phyloP scores from a whole-genome alignment of 148 eudicot genomes.

The Chenopodium berlandieri region DNA sequence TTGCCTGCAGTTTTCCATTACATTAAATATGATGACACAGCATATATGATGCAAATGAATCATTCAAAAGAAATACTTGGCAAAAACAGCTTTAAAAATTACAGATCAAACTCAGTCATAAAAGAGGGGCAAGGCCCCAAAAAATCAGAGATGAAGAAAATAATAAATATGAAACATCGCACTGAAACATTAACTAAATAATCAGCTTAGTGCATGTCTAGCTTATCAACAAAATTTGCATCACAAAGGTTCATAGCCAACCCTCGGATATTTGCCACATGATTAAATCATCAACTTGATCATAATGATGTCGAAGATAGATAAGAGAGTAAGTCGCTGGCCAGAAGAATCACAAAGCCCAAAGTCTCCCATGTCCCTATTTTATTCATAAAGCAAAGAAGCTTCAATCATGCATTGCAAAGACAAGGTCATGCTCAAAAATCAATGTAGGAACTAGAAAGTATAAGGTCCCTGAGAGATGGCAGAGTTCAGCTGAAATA shows the following conservation, averaged over 20 bases:
- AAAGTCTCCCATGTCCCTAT: background rate
- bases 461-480: background rate
- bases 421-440: background rate
- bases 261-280: background rate
- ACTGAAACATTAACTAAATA: background rate
- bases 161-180: background rate
- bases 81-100: background rate
- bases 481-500: background rate
- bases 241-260: background rate
- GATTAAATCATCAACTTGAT: background rate
- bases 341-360: background rate
- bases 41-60: background rate
- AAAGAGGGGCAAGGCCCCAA: too few species aligned
- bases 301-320: background rate
- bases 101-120: background rate
- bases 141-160: background rate
- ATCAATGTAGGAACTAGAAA: background rate
- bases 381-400: background rate
- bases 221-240: background rate
- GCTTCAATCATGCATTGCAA: background rate
- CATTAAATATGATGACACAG: conserved; percentile 9
- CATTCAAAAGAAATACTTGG: background rate
- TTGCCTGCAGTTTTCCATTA: conserved; percentile 56
- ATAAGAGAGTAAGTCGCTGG: background rate
- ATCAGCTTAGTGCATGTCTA: background rate